phyloP scores from a whole-genome alignment of 108 stramenopile genomes.

The Cyclotella choctawhatcheeana region DNA sequence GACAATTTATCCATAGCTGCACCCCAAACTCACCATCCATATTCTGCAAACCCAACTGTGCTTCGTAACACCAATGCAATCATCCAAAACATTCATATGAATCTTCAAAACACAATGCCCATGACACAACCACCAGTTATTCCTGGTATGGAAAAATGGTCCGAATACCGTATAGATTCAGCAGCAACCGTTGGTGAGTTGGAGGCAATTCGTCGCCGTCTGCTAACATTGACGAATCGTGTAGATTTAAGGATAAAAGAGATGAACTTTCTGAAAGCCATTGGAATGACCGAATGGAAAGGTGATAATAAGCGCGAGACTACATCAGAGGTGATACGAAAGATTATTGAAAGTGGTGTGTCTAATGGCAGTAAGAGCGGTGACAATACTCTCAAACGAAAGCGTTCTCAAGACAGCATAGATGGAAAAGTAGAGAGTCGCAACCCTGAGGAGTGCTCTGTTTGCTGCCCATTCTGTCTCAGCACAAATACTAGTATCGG shows the following conservation, averaged over 20 bases:
- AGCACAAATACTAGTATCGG: conserved; percentile 4
- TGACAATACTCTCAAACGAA: neutral
- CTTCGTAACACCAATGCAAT: neutral
- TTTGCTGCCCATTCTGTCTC: conserved; percentile 19
- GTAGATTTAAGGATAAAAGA: conserved; percentile 27
- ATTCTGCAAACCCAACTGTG: conserved; percentile 10
- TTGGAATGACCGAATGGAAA: conserved; percentile 1
- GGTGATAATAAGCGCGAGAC: neutral
- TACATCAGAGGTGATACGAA: neutral
- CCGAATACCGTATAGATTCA: conserved; percentile 40
- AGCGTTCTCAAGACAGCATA: neutral
- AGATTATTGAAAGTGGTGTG: neutral
- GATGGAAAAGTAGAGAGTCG: neutral
- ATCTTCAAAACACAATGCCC: neutral
- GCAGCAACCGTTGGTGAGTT: conserved; percentile 28
- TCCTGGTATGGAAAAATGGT: conserved; percentile 34
- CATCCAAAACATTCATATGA: neutral
- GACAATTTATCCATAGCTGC: neutral
- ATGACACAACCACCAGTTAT: neutral
- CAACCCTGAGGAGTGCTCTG: neutral
- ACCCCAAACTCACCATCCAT: neutral
- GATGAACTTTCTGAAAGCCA: conserved; percentile 27
- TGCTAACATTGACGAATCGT: conserved; percentile 29
- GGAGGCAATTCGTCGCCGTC: conserved; percentile 39
- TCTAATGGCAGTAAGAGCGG: neutral